Evolutionary conservation across 1,284 basidiomycete species (phyloP), one percentile per base, ranked within the genome.

Genomic region (Trichosporon asahii): DNA sequence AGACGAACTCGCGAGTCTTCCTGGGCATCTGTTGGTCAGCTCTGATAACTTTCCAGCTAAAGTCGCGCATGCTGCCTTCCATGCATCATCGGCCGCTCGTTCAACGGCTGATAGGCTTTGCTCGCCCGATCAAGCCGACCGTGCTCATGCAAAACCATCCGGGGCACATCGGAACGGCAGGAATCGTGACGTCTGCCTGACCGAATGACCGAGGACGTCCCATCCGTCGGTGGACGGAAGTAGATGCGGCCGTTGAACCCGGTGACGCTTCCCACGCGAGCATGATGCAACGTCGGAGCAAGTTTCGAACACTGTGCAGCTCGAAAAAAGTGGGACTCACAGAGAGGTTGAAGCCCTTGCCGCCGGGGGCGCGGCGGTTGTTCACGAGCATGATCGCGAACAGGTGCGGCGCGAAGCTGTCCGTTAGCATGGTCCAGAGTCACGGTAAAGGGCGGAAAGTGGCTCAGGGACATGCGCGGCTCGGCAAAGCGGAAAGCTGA

Each of bases 1-100:
- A 91, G 12, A 93, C 95, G 69, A 92, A 11, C 37, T 67, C 92
- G 81, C 97, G 97, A 76, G 96, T 92, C 79, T 95, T 92, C 81
- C 89, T 91, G 63, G 84, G 73, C 65, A 66, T 68, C 73, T 74
- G 61, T 11, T 6, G 18, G 64, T 70, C 12, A 70, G 66, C 33
- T 53, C 11, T 11, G 7, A 25, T 21, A 2, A 7, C 49, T 3
- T 9, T 14, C 18, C n/a, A n/a, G n/a, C n/a, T n/a, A n/a, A n/a
- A n/a, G 5, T 5, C n/a, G n/a, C n/a, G n/a, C 49, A 23, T 53
- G 21, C 49, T 21, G 49, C 2, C 8, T 23, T 21, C 9, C 21
- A n/a, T 44, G 40, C 40, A 37, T 3, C 3, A n/a, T n/a, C n/a
- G n/a, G n/a, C n/a, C n/a, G n/a, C n/a, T n/a, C n/a, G n/a, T n/a